These are phyloP conservation scores for Yarrowia yakushimensis DNA, from an alignment of 805 yeast species.

Conservation along the genomic window DNA sequence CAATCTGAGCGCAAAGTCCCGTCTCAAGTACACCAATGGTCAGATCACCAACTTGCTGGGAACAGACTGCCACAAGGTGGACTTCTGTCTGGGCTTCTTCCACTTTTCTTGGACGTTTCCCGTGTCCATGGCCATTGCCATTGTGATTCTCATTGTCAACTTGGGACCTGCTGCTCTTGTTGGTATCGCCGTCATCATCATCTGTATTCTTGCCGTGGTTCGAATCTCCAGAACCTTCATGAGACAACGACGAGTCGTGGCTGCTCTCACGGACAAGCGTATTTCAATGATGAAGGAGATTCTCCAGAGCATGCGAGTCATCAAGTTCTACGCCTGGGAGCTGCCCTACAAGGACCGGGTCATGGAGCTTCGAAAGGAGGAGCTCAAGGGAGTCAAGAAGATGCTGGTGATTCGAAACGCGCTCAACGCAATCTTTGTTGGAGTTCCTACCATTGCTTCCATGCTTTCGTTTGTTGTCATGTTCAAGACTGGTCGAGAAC, in stretches of 20 bases:
- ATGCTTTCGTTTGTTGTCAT: conserved; percentile 52
- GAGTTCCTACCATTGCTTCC: conserved; percentile 67
- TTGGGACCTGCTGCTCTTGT: conserved; percentile 63
- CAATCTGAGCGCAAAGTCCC: conserved; percentile 50
- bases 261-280: conserved; percentile 58
- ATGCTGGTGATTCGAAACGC: conserved; percentile 63
- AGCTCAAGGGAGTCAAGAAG: conserved; percentile 55
- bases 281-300: conserved; percentile 77
- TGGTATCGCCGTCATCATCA: conserved; percentile 50
- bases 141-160: conserved; percentile 56
- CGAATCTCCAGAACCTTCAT: conserved; percentile 40
- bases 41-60: conserved; percentile 67
- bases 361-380: conserved; percentile 50
- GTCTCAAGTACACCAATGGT: conserved; percentile 55
- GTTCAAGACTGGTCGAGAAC: conserved; percentile 43
- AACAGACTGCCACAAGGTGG: conserved; percentile 68
- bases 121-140: conserved; percentile 52
- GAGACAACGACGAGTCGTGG: conserved; percentile 52
- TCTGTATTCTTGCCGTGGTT: conserved; percentile 36
- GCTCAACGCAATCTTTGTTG: conserved; percentile 60
- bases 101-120: conserved; percentile 61
- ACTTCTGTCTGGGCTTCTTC: conserved; percentile 61
- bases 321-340: conserved; percentile 88
- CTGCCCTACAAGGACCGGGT: conserved; percentile 58
- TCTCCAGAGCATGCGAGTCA: conserved; percentile 69